These are phyloP conservation scores for Fraxinus angustifolia DNA, from an alignment of 305 asterid species.

Conservation along the genomic window DNA sequence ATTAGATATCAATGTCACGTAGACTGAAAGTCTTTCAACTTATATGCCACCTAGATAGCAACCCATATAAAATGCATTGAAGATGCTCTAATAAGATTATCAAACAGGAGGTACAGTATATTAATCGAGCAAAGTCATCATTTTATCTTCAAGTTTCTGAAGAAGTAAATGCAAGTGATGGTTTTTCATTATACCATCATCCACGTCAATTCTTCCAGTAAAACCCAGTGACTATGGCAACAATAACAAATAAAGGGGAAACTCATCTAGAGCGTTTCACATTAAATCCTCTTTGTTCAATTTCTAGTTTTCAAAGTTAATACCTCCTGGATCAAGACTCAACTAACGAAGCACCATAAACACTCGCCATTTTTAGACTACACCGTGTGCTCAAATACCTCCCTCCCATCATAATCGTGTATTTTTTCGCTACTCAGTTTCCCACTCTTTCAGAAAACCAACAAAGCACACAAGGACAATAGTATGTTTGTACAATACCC, in stretches of 20 bases:
- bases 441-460: not conserved
- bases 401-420: not conserved
- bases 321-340: not conserved
- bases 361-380: not conserved
- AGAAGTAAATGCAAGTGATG: not conserved
- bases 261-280: not conserved
- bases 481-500: not conserved
- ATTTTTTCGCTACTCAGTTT: not conserved
- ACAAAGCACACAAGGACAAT: not conserved
- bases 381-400: not conserved
- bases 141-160: constrained; percentile 12
- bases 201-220: not conserved
- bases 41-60: not conserved
- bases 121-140: constrained; percentile 13
- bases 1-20: not conserved
- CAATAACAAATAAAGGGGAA: not conserved
- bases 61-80: not conserved
- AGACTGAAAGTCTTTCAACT: not conserved
- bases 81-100: constrained; percentile 29
- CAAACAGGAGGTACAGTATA: constrained; percentile 44
- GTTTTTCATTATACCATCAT: not conserved
- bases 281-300: not conserved
- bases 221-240: not conserved
- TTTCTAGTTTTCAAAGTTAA: not conserved
- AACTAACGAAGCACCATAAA: not conserved